Evolutionary conservation across 805 yeast species (phyloP), one percentile per base, ranked within the genome.

Genomic region (Metschnikowia cerradonensis): DNA sequence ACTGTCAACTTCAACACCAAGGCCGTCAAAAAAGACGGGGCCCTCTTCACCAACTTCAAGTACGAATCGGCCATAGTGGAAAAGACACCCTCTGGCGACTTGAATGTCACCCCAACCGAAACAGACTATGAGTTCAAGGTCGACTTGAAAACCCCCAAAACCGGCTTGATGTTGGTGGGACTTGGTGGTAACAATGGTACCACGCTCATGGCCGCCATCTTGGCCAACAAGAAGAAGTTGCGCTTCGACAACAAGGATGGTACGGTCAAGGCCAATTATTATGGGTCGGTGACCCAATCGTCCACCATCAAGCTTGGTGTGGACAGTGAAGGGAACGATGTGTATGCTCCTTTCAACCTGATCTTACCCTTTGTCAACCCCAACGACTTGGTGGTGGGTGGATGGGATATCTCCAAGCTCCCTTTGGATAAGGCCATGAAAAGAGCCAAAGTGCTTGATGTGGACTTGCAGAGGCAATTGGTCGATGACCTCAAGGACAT

Each of bases 141-240:
- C 47, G 95, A 90, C 60, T 78, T 88, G 66, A 78, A 77, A 51
- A 82, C 84, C 41, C 96, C 96, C 60, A 90, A 86, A 70, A 79
- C 90, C 45, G 98, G 98, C 61, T 76, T 91, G 56, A 71, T 91
- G 82, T 78, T 92, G 55, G 97, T 91, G 34, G 98, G 98, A 60
- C 78, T 91, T 58, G 97, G 97, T 61, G 98, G 98, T 71, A 91
- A 91, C 78, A 91, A 91, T 66, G 98, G 97, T 70, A 80, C 97
- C 52, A 91, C 98, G 13, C 78, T 92, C 57, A 81, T 90, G 49
- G 90, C 92, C 41, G 85, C 97, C 8, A 77, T 84, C 47, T 80
- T 87, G 58, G 96, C 97, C 53, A 91, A 91, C 77, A 89, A 85
- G 63, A 78, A 88, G 67, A 79, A 87, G 55, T 67, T 91, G 56